Conservation (phyloP, 2,329 filamentous ascomycete genomes). For the Fusarium sarcochroum region DNA sequence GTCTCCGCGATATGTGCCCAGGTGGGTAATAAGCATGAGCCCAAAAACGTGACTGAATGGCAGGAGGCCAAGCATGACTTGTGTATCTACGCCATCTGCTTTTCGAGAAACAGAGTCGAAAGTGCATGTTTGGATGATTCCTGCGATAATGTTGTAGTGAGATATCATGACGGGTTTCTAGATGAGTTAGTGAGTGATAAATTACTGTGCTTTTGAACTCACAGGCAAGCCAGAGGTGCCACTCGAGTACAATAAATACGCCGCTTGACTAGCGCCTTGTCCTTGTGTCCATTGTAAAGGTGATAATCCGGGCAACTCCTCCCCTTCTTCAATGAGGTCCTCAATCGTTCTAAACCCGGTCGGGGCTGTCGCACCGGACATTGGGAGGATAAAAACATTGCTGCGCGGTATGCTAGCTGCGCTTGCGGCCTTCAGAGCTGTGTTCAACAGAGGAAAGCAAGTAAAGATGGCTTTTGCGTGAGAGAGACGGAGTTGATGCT, state of each 20-base stretch:
- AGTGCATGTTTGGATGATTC: slow-evolving; percentile 72
- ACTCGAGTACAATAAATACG: slow-evolving; percentile 85
- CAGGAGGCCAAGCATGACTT: slow-evolving; percentile 73
- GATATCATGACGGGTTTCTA: slow-evolving; percentile 89
- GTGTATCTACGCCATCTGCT: slow-evolving; percentile 55
- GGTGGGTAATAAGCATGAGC: slow-evolving; percentile 78
- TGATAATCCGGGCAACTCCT: slow-evolving; percentile 64
- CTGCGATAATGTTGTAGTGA: slow-evolving; percentile 84
- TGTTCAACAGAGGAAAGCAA: slow-evolving; percentile 74
- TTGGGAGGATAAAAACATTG: slow-evolving; percentile 76
- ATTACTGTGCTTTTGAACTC: slow-evolving; percentile 10
- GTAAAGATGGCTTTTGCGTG: slow-evolving; percentile 80
- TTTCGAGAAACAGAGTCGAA: slow-evolving; percentile 57
- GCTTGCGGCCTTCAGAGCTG: slow-evolving; percentile 73
- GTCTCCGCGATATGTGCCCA: slow-evolving; percentile 78
- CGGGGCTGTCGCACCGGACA: slow-evolving; percentile 61
- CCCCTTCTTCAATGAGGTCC: slow-evolving; percentile 73
- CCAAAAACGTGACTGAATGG: slow-evolving; percentile 88
- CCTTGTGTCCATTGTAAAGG: slow-evolving; percentile 70
- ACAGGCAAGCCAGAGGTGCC: slow-evolving; percentile 85
- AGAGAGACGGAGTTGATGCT: slow-evolving; percentile 78
- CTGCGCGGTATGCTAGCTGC: slow-evolving; percentile 72
- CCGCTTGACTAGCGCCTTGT: slow-evolving; percentile 75
- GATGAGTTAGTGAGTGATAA: not conserved
- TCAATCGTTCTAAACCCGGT: slow-evolving; percentile 73